Percentiles rank a stretch among this genome's conserved stretches.
Evolutionary conservation across 2,329 filamentous ascomycete species (phyloP).

Genomic region (Verticillium zaregamsianum): DNA sequence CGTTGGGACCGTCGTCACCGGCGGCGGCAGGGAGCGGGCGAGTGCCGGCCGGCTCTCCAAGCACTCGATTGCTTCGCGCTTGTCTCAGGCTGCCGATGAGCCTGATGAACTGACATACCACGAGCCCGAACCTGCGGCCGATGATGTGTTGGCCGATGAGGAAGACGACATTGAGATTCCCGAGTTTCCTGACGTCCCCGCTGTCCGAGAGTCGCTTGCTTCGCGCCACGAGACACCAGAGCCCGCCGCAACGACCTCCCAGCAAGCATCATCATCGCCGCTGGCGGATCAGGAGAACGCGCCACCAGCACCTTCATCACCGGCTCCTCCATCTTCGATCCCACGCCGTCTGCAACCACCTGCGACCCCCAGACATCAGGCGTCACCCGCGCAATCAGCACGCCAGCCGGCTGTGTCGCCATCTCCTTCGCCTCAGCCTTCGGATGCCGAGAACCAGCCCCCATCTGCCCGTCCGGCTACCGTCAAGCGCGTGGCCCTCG

Average conservation of each 20-base stretch:
- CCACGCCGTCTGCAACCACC: conserved; percentile 20
- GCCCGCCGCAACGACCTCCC: neutral
- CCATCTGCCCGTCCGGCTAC: conserved; percentile 60
- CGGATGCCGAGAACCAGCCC: conserved; percentile 75
- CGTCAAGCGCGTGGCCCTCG: conserved; percentile 43
- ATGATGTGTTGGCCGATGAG: neutral
- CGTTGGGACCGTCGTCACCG: conserved; percentile 23
- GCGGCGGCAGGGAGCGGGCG: conserved; percentile 15
- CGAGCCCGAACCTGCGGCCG: conserved; percentile 7
- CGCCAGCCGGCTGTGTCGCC: conserved; percentile 54
- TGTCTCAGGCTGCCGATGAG: conserved; percentile 15
- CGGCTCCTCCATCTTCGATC: conserved; percentile 7
- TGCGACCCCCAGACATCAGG: conserved; percentile 36
- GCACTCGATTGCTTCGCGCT: conserved; percentile 21
- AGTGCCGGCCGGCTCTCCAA: conserved; percentile 28
- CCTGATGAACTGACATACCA: conserved; percentile 17
- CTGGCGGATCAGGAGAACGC: neutral
- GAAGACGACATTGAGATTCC: conserved; percentile 4
- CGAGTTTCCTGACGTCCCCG: conserved; percentile 3
- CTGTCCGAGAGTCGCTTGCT: conserved; percentile 6
- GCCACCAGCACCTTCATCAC: conserved; percentile 21
- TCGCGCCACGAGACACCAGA: conserved; percentile 12
- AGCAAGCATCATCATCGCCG: conserved; percentile 6
- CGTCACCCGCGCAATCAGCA: conserved; percentile 43
- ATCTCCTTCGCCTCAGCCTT: conserved; percentile 69